These are phyloP conservation scores for Taxillus chinensis DNA, from an alignment of 164 flowering plant species.

Conservation along the genomic window DNA sequence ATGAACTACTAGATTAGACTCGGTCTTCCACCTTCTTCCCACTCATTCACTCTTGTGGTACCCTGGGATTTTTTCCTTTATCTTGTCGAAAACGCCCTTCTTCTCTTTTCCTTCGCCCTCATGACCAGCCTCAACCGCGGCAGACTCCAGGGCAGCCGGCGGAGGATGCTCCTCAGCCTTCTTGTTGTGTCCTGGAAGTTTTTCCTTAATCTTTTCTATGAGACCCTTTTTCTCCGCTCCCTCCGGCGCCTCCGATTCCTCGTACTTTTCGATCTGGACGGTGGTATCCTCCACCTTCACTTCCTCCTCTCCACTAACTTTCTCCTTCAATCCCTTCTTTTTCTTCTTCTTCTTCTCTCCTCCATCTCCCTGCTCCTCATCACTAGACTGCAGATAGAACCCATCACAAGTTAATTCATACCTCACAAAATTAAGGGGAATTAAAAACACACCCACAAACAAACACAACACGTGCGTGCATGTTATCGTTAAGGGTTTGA, in stretches of 20 bases:
- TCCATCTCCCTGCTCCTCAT: slow-evolving; percentile 19
- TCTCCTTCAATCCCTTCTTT: slow-evolving; percentile 15
- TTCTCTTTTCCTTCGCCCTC: slow-evolving; percentile 23
- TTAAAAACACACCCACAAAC: background rate
- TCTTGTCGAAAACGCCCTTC: slow-evolving; percentile 45
- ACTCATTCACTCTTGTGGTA: slow-evolving; percentile 20
- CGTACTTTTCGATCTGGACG: slow-evolving; percentile 9
- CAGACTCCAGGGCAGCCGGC: slow-evolving; percentile 4
- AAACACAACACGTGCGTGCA: no score
- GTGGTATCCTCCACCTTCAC: background rate
- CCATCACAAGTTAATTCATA: background rate
- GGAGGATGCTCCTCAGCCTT: slow-evolving; percentile 15
- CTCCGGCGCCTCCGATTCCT: slow-evolving; percentile 2
- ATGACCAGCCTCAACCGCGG: background rate
- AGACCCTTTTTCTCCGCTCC: slow-evolving; percentile 35
- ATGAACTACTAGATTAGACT: background rate
- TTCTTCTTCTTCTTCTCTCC: slow-evolving; percentile 24
- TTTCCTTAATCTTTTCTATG: slow-evolving; percentile 43
- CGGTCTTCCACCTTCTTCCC: slow-evolving; percentile 5
- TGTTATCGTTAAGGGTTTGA: background rate
- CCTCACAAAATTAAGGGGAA: background rate
- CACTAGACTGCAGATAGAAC: slow-evolving; percentile 18
- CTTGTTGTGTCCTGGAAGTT: slow-evolving; percentile 33
- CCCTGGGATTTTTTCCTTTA: slow-evolving; percentile 53
- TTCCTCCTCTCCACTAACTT: slow-evolving; percentile 6